A percentile compares a stretch with the other conserved stretches of the same genome.
phyloP scores from a whole-genome alignment of 2,329 filamentous ascomycete species.

The Exophiala dermatitidis region DNA sequence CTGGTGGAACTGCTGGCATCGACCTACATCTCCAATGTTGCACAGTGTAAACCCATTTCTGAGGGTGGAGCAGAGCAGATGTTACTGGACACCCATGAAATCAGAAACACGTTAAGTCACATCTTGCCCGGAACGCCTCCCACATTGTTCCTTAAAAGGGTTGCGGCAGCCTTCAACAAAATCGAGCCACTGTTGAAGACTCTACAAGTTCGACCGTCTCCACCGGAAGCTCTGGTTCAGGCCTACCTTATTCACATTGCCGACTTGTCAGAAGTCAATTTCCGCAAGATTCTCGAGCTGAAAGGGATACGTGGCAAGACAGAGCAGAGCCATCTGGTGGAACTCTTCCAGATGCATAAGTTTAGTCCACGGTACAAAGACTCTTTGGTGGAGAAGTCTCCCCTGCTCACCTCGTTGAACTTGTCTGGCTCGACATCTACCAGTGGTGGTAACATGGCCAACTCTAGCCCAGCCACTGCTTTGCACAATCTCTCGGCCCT shows the following conservation, averaged over 20 bases:
- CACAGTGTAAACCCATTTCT: conserved; percentile 81
- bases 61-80: conserved; percentile 97
- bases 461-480: conserved; percentile 36
- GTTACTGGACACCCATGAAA: conserved; percentile 87
- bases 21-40: conserved; percentile 73
- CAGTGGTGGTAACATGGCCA: conserved; percentile 13
- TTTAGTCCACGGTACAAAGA: conserved; percentile 55
- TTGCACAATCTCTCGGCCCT: conserved; percentile 42
- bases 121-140: conserved; percentile 58
- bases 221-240: conserved; percentile 88
- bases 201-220: conserved; percentile 83
- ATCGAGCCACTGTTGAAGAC: conserved; percentile 93
- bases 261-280: conserved; percentile 88
- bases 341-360: conserved; percentile 84
- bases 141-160: conserved; percentile 71
- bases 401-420: conserved; percentile 61
- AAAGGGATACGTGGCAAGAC: conserved; percentile 77
- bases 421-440: conserved; percentile 37
- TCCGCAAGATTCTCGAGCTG: conserved; percentile 89
- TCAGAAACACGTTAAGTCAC: conserved; percentile 70
- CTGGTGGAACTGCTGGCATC: conserved; percentile 80
- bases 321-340: conserved; percentile 74
- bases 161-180: conserved; percentile 73
- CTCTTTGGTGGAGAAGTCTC: conserved; percentile 61
- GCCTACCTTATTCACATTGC: conserved; percentile 96